Evolutionary conservation across 2,329 filamentous ascomycete genomes (phyloP), one percentile per base, ranked within the genome.

Genomic region (Cladosporium sp.): DNA sequence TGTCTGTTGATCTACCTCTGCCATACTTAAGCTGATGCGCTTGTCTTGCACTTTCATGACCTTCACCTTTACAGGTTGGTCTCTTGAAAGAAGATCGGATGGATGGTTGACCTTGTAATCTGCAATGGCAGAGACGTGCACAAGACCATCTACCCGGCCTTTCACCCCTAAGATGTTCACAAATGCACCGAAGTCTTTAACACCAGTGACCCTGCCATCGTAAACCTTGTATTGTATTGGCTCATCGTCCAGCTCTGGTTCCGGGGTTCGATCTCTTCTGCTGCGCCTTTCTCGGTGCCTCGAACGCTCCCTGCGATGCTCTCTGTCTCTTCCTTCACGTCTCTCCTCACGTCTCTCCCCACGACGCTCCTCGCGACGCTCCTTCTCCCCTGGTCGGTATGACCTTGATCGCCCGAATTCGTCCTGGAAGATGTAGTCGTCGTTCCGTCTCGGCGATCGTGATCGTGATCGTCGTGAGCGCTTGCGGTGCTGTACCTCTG

Each of bases 151-250:
- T 1, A 95, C 88, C 72, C 91, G 95, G 47, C 92, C 93, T 66
- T 82, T 86, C 1, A 99, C 88, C 17, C 91, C 89, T 64, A 87
- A 83, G n/a, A 99, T 72, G 65, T 95, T 96, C 58, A 97, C 91
- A 73, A 99, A 99, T 0, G 87, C 91, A 10, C 94, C 94, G 74
- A 97, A 99, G 61, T 97, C 91, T 68, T 97, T 97, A 55, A 99
- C 80, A 0, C 92, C 91, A 0, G 91, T 97, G 13, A 97, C 90
- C 67, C 87, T 86, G 1, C 94, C 94, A 61, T 91, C 83, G 68
- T 99, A 99, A 2, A 97, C 77, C 70, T 99, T 99, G 78, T 87
- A 86, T 6, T 95, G 74, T 34, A 92, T 78, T 0, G 94, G 91
- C 40, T 83, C 74, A 53, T 96, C 89, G 72, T 99, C 94, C 9